Evolutionary conservation across 2,329 filamentous ascomycete genomes (phyloP), one percentile per base, ranked within the genome.

Genomic region (Acrocalymma vagum): DNA sequence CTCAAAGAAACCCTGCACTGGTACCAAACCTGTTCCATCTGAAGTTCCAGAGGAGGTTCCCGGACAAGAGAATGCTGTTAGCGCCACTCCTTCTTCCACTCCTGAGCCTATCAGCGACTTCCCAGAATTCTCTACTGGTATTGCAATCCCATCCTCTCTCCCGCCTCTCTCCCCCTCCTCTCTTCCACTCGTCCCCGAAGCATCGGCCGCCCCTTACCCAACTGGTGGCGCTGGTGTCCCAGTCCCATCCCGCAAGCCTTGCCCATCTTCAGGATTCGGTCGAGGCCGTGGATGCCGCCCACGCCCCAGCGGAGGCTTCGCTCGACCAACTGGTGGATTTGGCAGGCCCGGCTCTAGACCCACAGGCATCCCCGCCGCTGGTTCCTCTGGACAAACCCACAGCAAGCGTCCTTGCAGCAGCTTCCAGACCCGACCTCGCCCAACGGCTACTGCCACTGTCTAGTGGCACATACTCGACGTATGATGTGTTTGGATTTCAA

Each of bases 251-350:
- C n/a, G n/a, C n/a, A n/a, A n/a, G n/a, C n/a, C n/a, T n/a, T n/a
- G n/a, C n/a, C n/a, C n/a, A n/a, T n/a, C n/a, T 16, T 49, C 44
- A 8, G 45, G 51, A 18, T 53, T 38, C 16, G 46, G 49, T 14
- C 50, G 43, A 36, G 53, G 54, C 6, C 52, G 50, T 18, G 50
- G 43, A n/a, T 49, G 38, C 37, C 33, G 42, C n/a, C 15, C 34
- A 29, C 51, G 48, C 48, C 53, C 45, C 9, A 29, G 30, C 13
- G 35, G 25, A 9, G 35, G 38, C 16, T 31, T 15, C 17, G 26
- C 28, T 17, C 31, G 32, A 20, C 51, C 48, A 15, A 45, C 35
- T 14, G 29, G 35, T 18, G 42, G 29, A 10, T 40, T 22, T 34
- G 37, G 41, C 18, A 29, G 18, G 32, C 31, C 22, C 13, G 28